phyloP scores from a whole-genome alignment of 805 yeast genomes.

The Cyberlindnera mrakii region DNA sequence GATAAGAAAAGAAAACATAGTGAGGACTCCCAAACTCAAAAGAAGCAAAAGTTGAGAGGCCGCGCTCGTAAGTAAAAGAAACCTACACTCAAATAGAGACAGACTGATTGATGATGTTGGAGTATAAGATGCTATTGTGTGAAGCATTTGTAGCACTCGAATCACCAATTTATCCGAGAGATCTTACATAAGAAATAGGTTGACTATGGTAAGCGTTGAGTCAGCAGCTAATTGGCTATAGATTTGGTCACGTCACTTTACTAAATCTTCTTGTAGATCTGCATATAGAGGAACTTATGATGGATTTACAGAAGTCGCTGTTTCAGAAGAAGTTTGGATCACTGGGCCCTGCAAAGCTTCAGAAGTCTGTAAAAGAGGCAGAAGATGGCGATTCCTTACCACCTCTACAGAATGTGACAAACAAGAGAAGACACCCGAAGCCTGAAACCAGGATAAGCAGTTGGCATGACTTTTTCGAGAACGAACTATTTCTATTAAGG shows the following conservation, averaged over 20 bases:
- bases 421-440: not conserved
- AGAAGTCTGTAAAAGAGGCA: not conserved
- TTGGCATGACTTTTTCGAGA: constrained; percentile 32
- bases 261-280: too few species aligned
- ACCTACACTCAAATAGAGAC: not conserved
- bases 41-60: constrained; percentile 24
- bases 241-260: too few species aligned
- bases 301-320: constrained; percentile 9
- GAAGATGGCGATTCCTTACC: not conserved
- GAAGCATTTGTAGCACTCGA: not conserved
- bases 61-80: constrained; percentile 19
- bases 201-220: too few species aligned
- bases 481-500: constrained; percentile 18
- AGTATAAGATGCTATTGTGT: not conserved
- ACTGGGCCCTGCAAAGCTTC: not conserved
- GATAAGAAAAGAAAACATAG: constrained; percentile 13
- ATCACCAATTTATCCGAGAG: too few species aligned
- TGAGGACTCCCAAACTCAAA: constrained; percentile 2
- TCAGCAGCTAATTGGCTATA: too few species aligned
- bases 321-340: constrained; percentile 10
- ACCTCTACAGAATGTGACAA: not conserved
- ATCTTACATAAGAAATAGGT: too few species aligned
- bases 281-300: not conserved
- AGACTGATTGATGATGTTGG: not conserved
- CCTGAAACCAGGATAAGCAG: not conserved